phyloP scores from a whole-genome alignment of 495 filamentous ascomycete genomes.

The Penicillium odoratum region DNA sequence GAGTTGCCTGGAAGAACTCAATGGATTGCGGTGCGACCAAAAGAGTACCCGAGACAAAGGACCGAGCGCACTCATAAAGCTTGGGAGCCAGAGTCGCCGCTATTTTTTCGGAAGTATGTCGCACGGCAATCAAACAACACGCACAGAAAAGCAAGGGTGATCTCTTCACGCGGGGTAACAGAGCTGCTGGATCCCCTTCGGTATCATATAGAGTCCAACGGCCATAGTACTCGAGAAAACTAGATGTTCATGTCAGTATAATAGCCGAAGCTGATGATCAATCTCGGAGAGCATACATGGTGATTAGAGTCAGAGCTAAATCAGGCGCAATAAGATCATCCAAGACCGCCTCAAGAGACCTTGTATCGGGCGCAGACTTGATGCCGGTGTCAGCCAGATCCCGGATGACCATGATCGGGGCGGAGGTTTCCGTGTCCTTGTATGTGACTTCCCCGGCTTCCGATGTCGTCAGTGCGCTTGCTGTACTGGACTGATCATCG shows the following conservation, averaged over 20 bases:
- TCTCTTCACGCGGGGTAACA: conserved; percentile 32
- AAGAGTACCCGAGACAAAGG: conserved; percentile 33
- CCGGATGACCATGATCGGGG: conserved; percentile 37
- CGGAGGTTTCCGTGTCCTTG: conserved; percentile 25
- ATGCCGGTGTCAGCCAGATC: conserved; percentile 35
- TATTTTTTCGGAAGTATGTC: conserved; percentile 42
- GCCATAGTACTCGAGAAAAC: conserved; percentile 38
- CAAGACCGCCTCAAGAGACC: conserved; percentile 12
- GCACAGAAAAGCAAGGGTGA: conserved; percentile 43
- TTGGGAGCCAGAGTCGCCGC: conserved; percentile 37
- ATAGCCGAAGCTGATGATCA: neutral
- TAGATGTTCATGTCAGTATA: neutral
- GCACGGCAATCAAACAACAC: conserved; percentile 45
- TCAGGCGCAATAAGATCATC: conserved; percentile 26
- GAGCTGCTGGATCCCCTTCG: conserved; percentile 19
- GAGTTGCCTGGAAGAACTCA: conserved; percentile 46
- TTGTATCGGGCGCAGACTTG: conserved; percentile 25
- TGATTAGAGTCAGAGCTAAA: conserved; percentile 22
- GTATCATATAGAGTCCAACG: conserved; percentile 43
- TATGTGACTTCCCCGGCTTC: conserved; percentile 13
- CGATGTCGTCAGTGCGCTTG: conserved; percentile 16
- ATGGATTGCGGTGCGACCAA: conserved; percentile 40
- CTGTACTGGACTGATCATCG: conserved; percentile 11
- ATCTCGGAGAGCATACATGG: conserved; percentile 21
- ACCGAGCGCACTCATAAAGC: conserved; percentile 40